These are phyloP conservation scores for Penicillium verhagenii DNA, from an alignment of 495 filamentous ascomycete species.

Conservation along the genomic window DNA sequence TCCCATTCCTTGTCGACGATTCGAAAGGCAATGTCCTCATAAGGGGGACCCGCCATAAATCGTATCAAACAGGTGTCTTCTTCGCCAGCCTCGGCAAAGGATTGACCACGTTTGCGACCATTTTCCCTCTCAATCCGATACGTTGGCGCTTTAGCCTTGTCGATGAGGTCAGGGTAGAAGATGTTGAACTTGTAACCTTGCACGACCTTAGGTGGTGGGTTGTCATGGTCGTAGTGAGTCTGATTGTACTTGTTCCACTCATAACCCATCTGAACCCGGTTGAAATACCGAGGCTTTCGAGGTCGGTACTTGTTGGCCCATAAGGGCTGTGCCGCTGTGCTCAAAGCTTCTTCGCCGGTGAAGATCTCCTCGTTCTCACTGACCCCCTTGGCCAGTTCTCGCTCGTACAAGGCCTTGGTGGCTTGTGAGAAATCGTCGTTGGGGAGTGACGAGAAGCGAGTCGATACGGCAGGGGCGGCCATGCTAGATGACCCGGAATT, in stretches of 20 bases:
- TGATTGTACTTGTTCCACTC: conserved; percentile 99
- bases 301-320: conserved; percentile 93
- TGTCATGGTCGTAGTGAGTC: conserved; percentile 99
- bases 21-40: conserved; percentile 95
- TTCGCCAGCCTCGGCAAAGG: conserved; percentile 91
- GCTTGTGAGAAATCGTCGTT: conserved; percentile 91
- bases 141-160: conserved; percentile 90
- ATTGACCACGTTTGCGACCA: conserved; percentile 84
- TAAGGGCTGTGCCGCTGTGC: conserved; percentile 60
- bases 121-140: conserved; percentile 93
- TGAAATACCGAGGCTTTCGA: conserved; percentile 95
- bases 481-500: conserved; percentile 29
- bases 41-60: conserved; percentile 93
- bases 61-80: conserved; percentile 97
- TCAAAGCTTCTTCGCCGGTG: conserved; percentile 81
- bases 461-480: conserved; percentile 47
- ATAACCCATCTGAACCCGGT: conserved; percentile 97
- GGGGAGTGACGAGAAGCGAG: conserved; percentile 70
- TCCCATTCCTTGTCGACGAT: conserved; percentile 99
- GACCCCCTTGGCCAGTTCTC: conserved; percentile 89
- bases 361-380: conserved; percentile 97
- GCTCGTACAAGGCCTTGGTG: conserved; percentile 86
- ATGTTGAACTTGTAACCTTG: conserved; percentile 99
- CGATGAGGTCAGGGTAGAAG: conserved; percentile 98
- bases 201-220: conserved; percentile 95